A percentile compares a stretch with the other conserved stretches of the same genome.
Conservation (phyloP, 345 rosid species). For the Sonneratia alba region DNA sequence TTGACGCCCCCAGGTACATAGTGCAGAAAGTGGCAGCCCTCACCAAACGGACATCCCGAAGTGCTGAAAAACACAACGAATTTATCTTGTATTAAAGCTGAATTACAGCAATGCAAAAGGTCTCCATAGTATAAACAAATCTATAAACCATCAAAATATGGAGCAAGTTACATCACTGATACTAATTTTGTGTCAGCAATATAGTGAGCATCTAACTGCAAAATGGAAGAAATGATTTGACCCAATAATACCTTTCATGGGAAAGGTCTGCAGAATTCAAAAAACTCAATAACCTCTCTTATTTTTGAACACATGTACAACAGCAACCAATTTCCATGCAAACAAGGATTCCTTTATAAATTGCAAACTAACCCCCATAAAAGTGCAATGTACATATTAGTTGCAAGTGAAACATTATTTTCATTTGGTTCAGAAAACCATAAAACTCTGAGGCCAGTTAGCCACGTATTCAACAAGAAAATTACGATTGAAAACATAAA, state of each 20-base stretch:
- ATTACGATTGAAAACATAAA: neutral
- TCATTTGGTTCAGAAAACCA: neutral
- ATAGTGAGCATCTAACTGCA: neutral
- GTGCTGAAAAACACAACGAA: conserved; percentile 50
- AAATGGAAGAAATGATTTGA: neutral
- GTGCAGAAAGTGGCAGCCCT: conserved; percentile 93
- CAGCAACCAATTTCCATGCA: neutral
- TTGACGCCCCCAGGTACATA: conserved; percentile 94
- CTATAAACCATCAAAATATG: neutral
- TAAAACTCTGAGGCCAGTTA: neutral
- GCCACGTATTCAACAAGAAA: neutral
- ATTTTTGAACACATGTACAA: neutral
- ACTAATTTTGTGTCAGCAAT: neutral
- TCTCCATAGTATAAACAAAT: neutral
- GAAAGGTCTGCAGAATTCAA: neutral
- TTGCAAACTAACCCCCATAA: neutral
- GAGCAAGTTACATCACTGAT: neutral
- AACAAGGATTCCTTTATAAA: neutral
- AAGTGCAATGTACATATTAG: neutral
- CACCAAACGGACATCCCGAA: conserved; percentile 96
- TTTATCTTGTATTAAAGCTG: conserved; percentile 1
- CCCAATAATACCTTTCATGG: neutral
- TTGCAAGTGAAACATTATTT: neutral
- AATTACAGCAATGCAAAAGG: neutral
- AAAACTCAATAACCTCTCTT: neutral